Evolutionary conservation across 306 rosid genomes (phyloP), one percentile per base, ranked within the genome.

Genomic region (Cucumis hystrix): DNA sequence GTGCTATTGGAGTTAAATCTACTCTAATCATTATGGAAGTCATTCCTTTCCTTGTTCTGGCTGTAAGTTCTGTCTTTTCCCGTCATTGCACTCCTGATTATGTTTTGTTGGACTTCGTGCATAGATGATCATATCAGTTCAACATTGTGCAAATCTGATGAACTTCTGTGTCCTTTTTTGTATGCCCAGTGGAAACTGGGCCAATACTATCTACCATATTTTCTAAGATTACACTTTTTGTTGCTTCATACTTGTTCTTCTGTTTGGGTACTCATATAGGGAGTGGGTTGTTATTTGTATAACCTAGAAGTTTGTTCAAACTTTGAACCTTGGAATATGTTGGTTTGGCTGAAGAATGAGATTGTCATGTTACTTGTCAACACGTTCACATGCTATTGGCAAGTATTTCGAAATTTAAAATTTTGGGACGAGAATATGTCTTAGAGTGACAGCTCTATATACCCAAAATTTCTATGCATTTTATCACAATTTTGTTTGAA

Each of bases 21-120:
- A 95, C 99, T 65, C 83, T 95, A 52, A 92, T 95, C 87, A 95
- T 95, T 76, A 92, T 95, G 97, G 97, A 95, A 92, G 99, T 95
- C 78, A 95, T 95, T 75, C 99, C 99, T 33, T 95, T 95, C 86
- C 99, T 95, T 85, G 96, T 95, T 83, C 88, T 95, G 61, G 99
- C 99, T 73, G 99, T 95, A 88, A 90, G 97, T 90, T 84, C 80
- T 79, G 55, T 56, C 79, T 77, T 25, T 72, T 72, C 21, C 28
- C 21, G 45, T 28, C 59, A 1, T 6, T 55, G 47, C 28, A 28
- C 47, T 73, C 63, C 17, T 33, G 45, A 12, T 17, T 30, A 17
- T 73, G 21, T 16, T 73, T 72, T 51, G 47, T 73, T 73, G 77
- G 28, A 52, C 41, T 73, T 28, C 47, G 18, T 73, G 45, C 61